Evolutionary conservation across 176 grass and related monocot species (phyloP).

Genomic region (Avena eriantha): DNA sequence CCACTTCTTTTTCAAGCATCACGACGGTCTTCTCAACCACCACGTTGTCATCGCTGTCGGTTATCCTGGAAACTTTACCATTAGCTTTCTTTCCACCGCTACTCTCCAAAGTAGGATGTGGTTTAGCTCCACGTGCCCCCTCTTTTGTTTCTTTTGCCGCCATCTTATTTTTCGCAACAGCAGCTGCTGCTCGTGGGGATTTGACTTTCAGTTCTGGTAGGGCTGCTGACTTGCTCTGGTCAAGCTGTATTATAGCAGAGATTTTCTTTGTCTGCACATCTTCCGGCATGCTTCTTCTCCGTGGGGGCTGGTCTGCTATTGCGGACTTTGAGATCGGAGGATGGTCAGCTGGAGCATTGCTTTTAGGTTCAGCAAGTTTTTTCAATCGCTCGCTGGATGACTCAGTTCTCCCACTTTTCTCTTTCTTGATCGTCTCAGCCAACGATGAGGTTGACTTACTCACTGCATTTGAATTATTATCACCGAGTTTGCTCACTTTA

Average conservation of each 20-base stretch:
- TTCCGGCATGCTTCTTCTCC: slow-evolving; percentile 56
- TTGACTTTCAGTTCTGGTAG: slow-evolving; percentile 78
- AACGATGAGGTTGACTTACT: slow-evolving; percentile 74
- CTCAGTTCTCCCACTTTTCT: slow-evolving; percentile 57
- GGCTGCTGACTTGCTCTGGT: slow-evolving; percentile 84
- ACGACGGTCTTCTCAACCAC: slow-evolving; percentile 76
- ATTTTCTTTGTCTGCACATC: slow-evolving; percentile 76
- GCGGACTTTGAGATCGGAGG: slow-evolving; percentile 41
- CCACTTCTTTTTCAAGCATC: slow-evolving; percentile 64
- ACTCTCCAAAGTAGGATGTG: slow-evolving; percentile 38
- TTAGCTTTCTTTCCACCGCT: slow-evolving; percentile 42
- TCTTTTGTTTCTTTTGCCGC: slow-evolving; percentile 46
- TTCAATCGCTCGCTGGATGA: slow-evolving; percentile 58
- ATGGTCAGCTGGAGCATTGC: slow-evolving; percentile 23
- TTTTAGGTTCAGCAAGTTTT: slow-evolving; percentile 67
- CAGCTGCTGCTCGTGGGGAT: slow-evolving; percentile 44
- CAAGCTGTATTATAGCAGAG: slow-evolving; percentile 87
- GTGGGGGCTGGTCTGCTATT: slow-evolving; percentile 31
- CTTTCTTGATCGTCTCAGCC: slow-evolving; percentile 67
- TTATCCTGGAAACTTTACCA: slow-evolving; percentile 36
- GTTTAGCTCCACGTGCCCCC: slow-evolving; percentile 38
- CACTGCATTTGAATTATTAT: slow-evolving; percentile 46
- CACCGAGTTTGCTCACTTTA: slow-evolving; percentile 49
- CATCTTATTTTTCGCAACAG: slow-evolving; percentile 36
- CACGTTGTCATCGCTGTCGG: slow-evolving; percentile 48